Evolutionary conservation across 345 rosid species (phyloP), one percentile per base, ranked within the genome.

Genomic region (Populus euphratica): DNA sequence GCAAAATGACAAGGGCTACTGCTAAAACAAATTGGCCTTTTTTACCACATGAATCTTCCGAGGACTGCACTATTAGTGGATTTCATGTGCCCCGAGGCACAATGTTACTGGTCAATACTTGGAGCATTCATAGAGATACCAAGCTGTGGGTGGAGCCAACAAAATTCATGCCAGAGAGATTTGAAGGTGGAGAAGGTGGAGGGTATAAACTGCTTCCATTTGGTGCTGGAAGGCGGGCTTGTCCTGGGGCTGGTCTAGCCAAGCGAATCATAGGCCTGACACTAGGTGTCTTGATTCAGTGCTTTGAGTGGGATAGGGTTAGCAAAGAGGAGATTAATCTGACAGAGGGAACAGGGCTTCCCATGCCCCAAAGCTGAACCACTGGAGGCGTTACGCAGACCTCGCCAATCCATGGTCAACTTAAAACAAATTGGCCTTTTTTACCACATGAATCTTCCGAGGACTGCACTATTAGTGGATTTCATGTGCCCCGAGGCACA

Each of bases 81-180:
- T 20, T 61, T n/a, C 65, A 9, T 20, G 63, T 73, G 17, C 54
- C 38, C 13, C 8, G 12, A 29, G 83, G 84, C 1, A 86, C 90
- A 6, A 87, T 84, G 76, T 69, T 85, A 50, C 13, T 88, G 25
- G 85, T 85, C 0, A 89, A 90, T 64, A 88, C 86, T 0, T 87
- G 89, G 89, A 84, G 85, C 20, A 68, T 91, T 12, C 92, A 91
- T 1, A 86, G 88, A 62, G 91, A 89, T 64, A 88, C 90, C 0
- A 78, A 73, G 2, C 44, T 84, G 0, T 88, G 92, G 95, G 87
- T 74, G 1, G 82, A 89, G 3, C 88, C 87, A 1, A 76, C 80
- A 33, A 76, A 70, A 8, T 87, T 87, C 41, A 80, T 2, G 73
- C 90, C 84, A 0, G 84, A 81, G 8, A 83, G 90, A 50, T 81